A percentile compares a stretch with the other conserved stretches of the same genome.
phyloP scores from a whole-genome alignment of 1,284 basidiomycete species.

The Ustilago shanxiensis region DNA sequence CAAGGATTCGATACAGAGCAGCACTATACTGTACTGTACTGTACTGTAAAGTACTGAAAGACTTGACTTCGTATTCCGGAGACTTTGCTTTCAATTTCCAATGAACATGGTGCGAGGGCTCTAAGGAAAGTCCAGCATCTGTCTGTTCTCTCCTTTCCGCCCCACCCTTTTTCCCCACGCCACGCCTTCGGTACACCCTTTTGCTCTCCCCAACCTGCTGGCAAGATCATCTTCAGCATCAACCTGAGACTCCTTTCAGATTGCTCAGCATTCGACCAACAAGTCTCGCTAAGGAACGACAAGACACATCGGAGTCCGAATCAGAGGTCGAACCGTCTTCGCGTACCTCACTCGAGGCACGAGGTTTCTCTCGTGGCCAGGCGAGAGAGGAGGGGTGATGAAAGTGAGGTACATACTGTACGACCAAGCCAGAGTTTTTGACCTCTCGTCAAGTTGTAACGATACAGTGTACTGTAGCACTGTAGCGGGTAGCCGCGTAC shows the following conservation, averaged over 20 bases:
- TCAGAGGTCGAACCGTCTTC: neutral
- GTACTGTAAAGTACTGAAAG: too few species aligned
- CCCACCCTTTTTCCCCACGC: conserved; percentile 2
- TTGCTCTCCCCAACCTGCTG: neutral
- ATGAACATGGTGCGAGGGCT: too few species aligned
- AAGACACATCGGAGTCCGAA: neutral
- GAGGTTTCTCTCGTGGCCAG: neutral
- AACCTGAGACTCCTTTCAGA: neutral
- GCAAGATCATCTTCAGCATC: neutral
- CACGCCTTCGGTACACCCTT: neutral
- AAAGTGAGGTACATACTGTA: too few species aligned
- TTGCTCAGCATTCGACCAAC: neutral
- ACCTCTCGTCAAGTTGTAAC: too few species aligned
- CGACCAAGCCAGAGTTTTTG: neutral
- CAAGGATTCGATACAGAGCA: too few species aligned
- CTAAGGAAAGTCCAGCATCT: too few species aligned
- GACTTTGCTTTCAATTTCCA: neutral
- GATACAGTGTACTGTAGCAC: too few species aligned
- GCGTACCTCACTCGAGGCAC: neutral
- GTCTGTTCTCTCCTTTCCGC: too few species aligned
- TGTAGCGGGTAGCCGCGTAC: too few species aligned
- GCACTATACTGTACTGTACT: too few species aligned
- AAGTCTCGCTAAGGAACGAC: neutral
- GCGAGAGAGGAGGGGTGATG: too few species aligned
- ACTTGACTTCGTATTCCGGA: neutral